Percentiles rank a stretch among this genome's conserved stretches.
Evolutionary conservation across 2,329 filamentous ascomycete species (phyloP).

Genomic region (Triangularia setosa): DNA sequence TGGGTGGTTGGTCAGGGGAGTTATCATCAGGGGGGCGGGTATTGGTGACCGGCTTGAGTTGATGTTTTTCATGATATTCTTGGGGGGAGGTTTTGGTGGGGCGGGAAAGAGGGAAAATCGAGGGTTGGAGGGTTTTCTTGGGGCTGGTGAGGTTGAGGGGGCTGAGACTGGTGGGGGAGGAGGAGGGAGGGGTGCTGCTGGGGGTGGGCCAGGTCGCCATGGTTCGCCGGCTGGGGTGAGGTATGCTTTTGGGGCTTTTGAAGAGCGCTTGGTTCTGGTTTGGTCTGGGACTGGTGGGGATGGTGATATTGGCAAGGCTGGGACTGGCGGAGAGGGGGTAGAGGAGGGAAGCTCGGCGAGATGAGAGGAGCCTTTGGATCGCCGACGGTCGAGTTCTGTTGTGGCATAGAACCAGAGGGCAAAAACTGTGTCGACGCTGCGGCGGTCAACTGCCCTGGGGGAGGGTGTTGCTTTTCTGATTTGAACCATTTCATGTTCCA

Average conservation of each 20-base stretch:
- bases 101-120: background rate
- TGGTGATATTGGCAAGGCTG: background rate
- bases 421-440: slow-evolving; percentile 18
- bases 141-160: background rate
- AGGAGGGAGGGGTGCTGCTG: background rate
- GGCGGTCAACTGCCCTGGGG: slow-evolving; percentile 3
- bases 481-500: background rate
- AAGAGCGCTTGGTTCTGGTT: background rate
- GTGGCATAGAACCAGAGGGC: slow-evolving; percentile 16
- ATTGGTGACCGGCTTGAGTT: background rate
- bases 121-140: background rate
- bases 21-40: background rate
- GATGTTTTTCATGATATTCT: background rate
- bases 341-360: slow-evolving; percentile 15
- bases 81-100: background rate
- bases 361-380: background rate
- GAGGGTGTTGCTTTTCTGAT: background rate
- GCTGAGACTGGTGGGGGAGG: background rate
- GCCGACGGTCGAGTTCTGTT: background rate
- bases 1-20: background rate
- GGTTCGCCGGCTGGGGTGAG: background rate
- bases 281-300: background rate
- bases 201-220: background rate
- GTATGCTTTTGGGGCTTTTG: background rate
- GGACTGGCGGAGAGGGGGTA: background rate